A percentile compares a stretch with the other conserved stretches of the same genome.
Evolutionary conservation across 2,329 filamentous ascomycete genomes (phyloP).

Genomic region (Venturiaceae sp.): DNA sequence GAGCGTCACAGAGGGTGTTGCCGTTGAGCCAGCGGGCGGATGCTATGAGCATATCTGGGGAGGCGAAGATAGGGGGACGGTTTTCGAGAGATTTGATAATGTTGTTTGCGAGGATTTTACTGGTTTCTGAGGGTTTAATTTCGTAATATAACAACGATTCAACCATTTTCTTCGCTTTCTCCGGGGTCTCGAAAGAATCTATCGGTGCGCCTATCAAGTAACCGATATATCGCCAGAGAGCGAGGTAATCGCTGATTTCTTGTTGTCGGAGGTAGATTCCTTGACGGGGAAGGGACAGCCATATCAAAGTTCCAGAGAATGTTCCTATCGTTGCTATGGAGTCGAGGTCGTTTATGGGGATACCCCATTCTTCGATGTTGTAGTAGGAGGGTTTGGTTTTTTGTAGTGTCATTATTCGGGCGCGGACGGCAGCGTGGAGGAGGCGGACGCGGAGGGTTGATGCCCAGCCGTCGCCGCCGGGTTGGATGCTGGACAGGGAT

Average conservation of each 20-base stretch:
- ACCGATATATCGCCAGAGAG: constrained; percentile 66
- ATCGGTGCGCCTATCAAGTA: constrained; percentile 62
- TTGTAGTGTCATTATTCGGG: constrained; percentile 52
- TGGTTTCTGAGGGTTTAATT: constrained; percentile 53
- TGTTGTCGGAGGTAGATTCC: constrained; percentile 54
- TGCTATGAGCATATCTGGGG: constrained; percentile 57
- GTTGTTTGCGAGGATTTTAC: constrained; percentile 60
- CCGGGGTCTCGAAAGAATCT: constrained; percentile 44
- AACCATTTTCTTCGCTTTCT: constrained; percentile 51
- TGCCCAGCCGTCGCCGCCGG: constrained; percentile 55
- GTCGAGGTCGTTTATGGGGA: constrained; percentile 69
- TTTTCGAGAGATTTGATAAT: constrained; percentile 60
- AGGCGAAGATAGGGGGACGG: constrained; percentile 56
- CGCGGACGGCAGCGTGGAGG: constrained; percentile 57
- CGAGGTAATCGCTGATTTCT: constrained; percentile 61
- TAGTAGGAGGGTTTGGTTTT: constrained; percentile 52
- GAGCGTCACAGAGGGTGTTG: constrained; percentile 46
- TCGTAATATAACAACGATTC: constrained; percentile 59
- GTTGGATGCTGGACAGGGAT: constrained; percentile 55
- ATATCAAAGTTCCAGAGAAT: constrained; percentile 61
- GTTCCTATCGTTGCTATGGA: constrained; percentile 60
- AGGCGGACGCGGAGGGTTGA: constrained; percentile 60
- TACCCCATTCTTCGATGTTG: constrained; percentile 45
- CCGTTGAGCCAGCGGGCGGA: constrained; percentile 64
- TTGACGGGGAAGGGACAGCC: constrained; percentile 60